Evolutionary conservation across 2,329 filamentous ascomycete genomes (phyloP), one percentile per base, ranked within the genome.

Genomic region (Claviceps monticola): DNA sequence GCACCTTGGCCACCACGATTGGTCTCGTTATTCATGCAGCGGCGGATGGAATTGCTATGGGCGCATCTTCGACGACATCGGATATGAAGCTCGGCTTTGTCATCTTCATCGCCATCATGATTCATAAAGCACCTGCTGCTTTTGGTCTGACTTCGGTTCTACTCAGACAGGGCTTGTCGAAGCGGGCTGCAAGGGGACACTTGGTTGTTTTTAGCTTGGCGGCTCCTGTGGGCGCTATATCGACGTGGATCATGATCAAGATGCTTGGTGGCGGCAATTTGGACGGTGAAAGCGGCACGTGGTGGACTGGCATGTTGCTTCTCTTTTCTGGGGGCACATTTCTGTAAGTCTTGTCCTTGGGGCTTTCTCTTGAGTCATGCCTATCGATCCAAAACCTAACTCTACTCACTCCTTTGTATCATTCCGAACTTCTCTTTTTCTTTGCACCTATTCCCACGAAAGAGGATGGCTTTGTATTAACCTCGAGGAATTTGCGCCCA

Each of bases 311-410:
- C 23, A 88, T 95, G 74, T 71, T 97, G 44, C 72, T 98, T 8
- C 72, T 97, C n/a, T 98, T 98, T 64, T 95, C 88, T 0, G 93
- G 86, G 0, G 93, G 93, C 16, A 98, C 93, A 0, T 98, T 98
- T 64, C 69, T 98, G 84, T 96, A 71, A 78, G 86, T 66, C 21
- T 48, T 34, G 9, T 34, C 9, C 29, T 11, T 29, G 26, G 7
- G 8, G 9, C 8, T 29, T 29, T 29, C 9, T 29, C 8, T 29
- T 8, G 9, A 29, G 2, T 29, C 29, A 29, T 29, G 29, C 29
- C 9, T 9, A 29, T 9, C 8, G 29, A 29, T 11, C 3, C 8
- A 29, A 29, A 29, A 29, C 29, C 29, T 29, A 8, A 29, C 29
- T 29, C 29, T 29, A 29, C 29, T 29, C 29, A 29, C 29, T 29